Conservation (phyloP, 2,329 filamentous ascomycete genomes). For the Aureobasidium sp. region DNA sequence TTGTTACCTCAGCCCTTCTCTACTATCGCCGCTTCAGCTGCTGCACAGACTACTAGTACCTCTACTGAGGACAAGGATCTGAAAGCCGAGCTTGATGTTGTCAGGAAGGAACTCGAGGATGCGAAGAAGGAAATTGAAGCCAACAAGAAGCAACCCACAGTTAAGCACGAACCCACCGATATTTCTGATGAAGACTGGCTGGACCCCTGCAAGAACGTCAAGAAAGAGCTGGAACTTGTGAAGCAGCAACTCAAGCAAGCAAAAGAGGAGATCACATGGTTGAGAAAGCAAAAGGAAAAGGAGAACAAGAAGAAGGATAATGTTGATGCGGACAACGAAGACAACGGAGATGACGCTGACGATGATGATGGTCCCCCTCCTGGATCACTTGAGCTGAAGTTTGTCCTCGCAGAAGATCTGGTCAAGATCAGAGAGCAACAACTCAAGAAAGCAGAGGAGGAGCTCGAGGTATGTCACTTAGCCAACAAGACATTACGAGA, state of each 20-base stretch:
- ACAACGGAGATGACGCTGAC: background rate
- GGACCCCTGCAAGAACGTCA: background rate
- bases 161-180: background rate
- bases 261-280: background rate
- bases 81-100: background rate
- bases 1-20: background rate
- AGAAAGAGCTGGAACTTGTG: background rate
- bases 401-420: background rate
- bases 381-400: background rate
- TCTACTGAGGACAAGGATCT: background rate
- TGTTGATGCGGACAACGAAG: background rate
- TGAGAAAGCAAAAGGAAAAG: background rate
- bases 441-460: background rate
- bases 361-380: background rate
- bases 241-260: background rate
- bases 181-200: background rate
- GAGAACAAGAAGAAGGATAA: background rate
- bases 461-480: background rate
- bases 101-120: background rate
- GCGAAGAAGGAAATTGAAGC: background rate
- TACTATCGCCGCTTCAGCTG: background rate
- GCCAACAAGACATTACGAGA: background rate
- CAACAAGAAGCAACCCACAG: background rate
- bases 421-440: background rate
- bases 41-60: background rate